Conservation (phyloP, 1,139 yeast species). For the Magnusiomyces sp. region DNA sequence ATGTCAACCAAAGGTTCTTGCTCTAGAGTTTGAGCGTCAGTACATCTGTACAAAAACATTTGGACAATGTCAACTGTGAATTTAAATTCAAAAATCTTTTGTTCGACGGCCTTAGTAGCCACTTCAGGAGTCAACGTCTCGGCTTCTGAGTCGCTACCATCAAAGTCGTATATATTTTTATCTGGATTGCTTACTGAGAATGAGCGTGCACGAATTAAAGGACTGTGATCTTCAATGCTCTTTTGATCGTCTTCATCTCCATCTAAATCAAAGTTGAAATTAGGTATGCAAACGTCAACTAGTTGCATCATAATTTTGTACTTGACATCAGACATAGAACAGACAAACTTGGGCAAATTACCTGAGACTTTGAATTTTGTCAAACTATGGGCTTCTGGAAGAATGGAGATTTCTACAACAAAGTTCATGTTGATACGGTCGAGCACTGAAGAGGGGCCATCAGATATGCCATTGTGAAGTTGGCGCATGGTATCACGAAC, state of each 20-base stretch:
- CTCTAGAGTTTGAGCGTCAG: constrained; percentile 49
- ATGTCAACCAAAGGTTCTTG: constrained; percentile 67
- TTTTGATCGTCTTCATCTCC: constrained; percentile 9
- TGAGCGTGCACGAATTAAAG: background rate
- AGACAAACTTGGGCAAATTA: constrained; percentile 62
- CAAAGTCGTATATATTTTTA: background rate
- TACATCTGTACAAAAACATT: constrained; percentile 60
- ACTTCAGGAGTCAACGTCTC: background rate
- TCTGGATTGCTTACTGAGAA: background rate
- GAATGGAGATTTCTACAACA: constrained; percentile 68
- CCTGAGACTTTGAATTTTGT: constrained; percentile 72
- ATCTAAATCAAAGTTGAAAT: constrained; percentile 34
- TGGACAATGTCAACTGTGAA: constrained; percentile 59
- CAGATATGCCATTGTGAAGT: constrained; percentile 25
- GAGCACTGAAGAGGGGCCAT: constrained; percentile 48
- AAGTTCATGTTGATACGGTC: constrained; percentile 71
- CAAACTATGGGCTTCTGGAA: constrained; percentile 69
- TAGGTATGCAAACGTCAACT: constrained; percentile 63
- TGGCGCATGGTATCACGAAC: constrained; percentile 62
- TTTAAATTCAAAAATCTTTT: constrained; percentile 60
- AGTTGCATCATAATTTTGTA: constrained; percentile 80
- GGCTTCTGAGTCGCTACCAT: constrained; percentile 6
- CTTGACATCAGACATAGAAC: constrained; percentile 79
- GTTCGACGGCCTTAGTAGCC: constrained; percentile 27
- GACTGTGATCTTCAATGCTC: background rate